Evolutionary conservation across 331 rosid species (phyloP).

Genomic region (Quercus lobata): DNA sequence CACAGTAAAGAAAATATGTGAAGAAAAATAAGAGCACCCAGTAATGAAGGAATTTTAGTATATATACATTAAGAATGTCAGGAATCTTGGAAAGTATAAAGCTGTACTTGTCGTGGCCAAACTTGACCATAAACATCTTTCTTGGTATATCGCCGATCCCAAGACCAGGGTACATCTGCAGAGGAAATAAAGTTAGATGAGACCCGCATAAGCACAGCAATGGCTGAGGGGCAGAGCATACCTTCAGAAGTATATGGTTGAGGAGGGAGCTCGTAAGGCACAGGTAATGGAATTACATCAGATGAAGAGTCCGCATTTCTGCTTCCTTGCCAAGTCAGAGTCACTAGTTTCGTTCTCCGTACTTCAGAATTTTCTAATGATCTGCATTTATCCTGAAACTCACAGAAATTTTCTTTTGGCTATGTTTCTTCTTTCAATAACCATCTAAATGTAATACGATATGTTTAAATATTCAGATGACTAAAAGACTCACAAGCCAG

Average conservation of each 20-base stretch:
- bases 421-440: background rate
- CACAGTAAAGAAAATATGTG: background rate
- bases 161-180: conserved; percentile 86
- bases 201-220: background rate
- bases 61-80: conserved; percentile 17
- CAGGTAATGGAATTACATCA: conserved; percentile 52
- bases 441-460: background rate
- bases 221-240: conserved; percentile 12
- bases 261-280: conserved; percentile 96
- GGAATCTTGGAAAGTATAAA: conserved; percentile 35
- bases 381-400: conserved; percentile 43
- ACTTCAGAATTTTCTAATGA: conserved; percentile 28
- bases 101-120: conserved; percentile 62
- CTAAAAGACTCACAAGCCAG: background rate
- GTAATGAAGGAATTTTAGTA: background rate
- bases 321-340: conserved; percentile 45
- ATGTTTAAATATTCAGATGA: background rate
- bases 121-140: conserved; percentile 79
- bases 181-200: conserved; percentile 9
- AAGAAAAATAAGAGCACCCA: background rate
- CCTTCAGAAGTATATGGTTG: conserved; percentile 73
- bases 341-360: conserved; percentile 49
- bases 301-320: conserved; percentile 30
- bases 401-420: conserved; percentile 9
- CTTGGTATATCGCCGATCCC: conserved; percentile 70